Evolutionary conservation across 2,329 filamentous ascomycete species (phyloP).

Genomic region (Penicillium sp.): DNA sequence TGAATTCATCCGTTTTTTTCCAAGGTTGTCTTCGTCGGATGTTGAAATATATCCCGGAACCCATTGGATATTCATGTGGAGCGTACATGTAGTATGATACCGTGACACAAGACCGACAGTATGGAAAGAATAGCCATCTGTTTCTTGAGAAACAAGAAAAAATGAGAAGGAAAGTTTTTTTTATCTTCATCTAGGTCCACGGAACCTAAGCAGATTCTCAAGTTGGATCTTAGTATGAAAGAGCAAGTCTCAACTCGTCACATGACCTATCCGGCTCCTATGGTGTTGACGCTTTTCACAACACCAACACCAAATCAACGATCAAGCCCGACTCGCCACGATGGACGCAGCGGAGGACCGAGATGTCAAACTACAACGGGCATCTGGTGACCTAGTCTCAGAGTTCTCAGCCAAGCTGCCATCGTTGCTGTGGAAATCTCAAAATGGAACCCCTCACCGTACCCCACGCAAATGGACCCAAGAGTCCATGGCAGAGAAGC

Average conservation of each 20-base stretch:
- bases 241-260: conserved; percentile 13
- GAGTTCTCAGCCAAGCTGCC: conserved; percentile 49
- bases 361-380: conserved; percentile 53
- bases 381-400: conserved; percentile 47
- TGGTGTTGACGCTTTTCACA: conserved; percentile 28
- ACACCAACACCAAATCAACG: conserved; percentile 2
- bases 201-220: too few species aligned
- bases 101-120: too few species aligned
- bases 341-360: conserved; percentile 52
- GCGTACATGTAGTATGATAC: too few species aligned
- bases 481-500: conserved; percentile 41
- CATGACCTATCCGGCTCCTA: conserved; percentile 30
- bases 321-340: conserved; percentile 6
- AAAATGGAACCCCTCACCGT: conserved; percentile 27
- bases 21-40: too few species aligned
- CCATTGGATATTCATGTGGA: too few species aligned
- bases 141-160: too few species aligned
- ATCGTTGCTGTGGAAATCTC: conserved; percentile 44
- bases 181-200: neutral
- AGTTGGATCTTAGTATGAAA: too few species aligned
- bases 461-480: conserved; percentile 45
- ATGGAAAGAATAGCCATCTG: too few species aligned
- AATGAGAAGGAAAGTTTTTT: too few species aligned
- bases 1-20: too few species aligned
- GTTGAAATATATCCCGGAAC: too few species aligned